phyloP scores from a whole-genome alignment of 768 basidiomycete genomes.

The Agaricus sinodeliciosus region DNA sequence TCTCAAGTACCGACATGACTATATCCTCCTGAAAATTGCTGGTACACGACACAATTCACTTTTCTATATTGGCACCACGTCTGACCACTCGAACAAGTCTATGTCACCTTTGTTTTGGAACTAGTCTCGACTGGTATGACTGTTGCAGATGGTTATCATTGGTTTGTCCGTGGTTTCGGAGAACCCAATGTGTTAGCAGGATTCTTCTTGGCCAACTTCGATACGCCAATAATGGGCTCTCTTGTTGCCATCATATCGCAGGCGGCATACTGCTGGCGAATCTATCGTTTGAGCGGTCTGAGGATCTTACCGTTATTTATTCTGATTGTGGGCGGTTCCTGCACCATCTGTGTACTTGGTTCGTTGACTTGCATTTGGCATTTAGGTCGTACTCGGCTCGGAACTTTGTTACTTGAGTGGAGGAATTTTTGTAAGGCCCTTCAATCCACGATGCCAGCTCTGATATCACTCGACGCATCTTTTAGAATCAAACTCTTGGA shows the following conservation, averaged over 20 bases:
- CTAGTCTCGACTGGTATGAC: slow-evolving; percentile 2
- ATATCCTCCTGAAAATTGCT: not conserved
- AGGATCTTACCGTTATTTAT: not conserved
- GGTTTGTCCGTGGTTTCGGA: slow-evolving; percentile 9
- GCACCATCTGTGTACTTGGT: not conserved
- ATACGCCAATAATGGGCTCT: not conserved
- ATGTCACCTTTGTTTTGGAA: slow-evolving; percentile 4
- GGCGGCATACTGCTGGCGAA: slow-evolving; percentile 2
- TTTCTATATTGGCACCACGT: not conserved
- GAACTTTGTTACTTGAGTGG: not conserved
- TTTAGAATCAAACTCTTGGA: not conserved
- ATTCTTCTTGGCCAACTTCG: slow-evolving; percentile 5
- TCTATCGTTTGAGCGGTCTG: not conserved
- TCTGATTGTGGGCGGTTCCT: not conserved
- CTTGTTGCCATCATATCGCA: not conserved
- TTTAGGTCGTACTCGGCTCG: not conserved
- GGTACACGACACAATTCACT: not conserved
- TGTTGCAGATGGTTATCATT: slow-evolving; percentile 7
- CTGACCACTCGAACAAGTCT: not conserved
- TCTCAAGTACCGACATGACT: slow-evolving; percentile 1
- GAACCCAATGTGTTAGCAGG: not conserved
- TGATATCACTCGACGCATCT: not conserved
- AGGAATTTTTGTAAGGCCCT: not conserved
- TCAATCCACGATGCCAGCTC: no score
- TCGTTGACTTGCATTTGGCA: not conserved